Conservation (phyloP, 192 early-diverging fungal species). For the Phlyctochytrium arcticum region DNA sequence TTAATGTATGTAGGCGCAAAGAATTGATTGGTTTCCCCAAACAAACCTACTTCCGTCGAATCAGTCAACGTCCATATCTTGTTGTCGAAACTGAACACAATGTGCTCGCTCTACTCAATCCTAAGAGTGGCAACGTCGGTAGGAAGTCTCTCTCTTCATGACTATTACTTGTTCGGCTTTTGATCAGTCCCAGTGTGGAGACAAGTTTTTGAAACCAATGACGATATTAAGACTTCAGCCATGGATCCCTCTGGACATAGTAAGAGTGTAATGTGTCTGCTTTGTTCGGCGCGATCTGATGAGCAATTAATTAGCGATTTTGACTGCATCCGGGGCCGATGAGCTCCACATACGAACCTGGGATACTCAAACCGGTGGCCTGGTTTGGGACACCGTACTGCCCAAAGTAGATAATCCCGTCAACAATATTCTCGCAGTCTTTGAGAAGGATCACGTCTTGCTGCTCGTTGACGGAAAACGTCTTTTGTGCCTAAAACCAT, state of each 20-base stretch:
- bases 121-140: conserved; percentile 67
- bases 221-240: conserved; percentile 38
- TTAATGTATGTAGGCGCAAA: conserved; percentile 24
- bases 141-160: conserved; percentile 8
- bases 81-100: conserved; percentile 67
- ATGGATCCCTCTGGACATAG: background rate
- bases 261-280: too few relatives aligned
- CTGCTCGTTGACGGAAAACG: conserved; percentile 9
- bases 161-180: too few relatives aligned
- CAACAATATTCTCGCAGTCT: conserved; percentile 1
- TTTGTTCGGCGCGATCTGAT: too few relatives aligned
- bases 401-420: conserved; percentile 7
- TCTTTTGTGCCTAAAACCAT: background rate
- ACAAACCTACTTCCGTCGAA: conserved; percentile 4
- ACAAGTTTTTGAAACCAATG: conserved; percentile 58
- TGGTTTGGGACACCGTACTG: conserved; percentile 34
- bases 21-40: conserved; percentile 19
- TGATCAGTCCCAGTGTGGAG: conserved; percentile 59
- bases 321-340: conserved; percentile 33
- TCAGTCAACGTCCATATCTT: conserved; percentile 21
- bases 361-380: conserved; percentile 39
- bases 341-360: conserved; percentile 40
- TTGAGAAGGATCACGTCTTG: conserved; percentile 7
- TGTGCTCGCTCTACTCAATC: conserved; percentile 66
- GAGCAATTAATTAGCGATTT: too few relatives aligned